Conservation (phyloP, 192 early-diverging fungal species). For the Backusella morwellensis region DNA sequence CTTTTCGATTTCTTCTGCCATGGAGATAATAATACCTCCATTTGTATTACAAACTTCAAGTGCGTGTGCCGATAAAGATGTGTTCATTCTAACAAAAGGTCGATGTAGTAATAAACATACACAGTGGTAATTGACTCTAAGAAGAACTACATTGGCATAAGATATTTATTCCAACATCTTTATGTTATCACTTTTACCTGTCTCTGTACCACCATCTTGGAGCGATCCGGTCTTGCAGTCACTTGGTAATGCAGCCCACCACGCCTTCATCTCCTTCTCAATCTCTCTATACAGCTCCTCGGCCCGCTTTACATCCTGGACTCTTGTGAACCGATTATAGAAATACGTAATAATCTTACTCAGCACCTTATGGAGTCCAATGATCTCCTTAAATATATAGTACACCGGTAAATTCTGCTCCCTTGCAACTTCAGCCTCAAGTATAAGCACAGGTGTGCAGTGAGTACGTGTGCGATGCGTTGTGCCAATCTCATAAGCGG, state of each 20-base stretch:
- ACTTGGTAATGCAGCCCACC: not conserved
- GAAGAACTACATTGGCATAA: not conserved
- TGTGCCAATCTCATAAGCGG: conserved; percentile 21
- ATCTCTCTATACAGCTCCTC: conserved; percentile 5
- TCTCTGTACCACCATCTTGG: not conserved
- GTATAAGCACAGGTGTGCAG: not conserved
- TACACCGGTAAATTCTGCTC: conserved; percentile 4
- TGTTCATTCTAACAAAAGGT: conserved; percentile 18
- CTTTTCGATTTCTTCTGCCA: conserved; percentile 18
- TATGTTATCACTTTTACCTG: not conserved
- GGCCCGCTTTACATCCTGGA: not conserved
- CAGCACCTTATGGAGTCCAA: conserved; percentile 21
- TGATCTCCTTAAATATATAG: conserved; percentile 12
- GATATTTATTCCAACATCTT: not conserved
- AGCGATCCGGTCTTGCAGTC: not conserved
- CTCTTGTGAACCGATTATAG: conserved; percentile 20
- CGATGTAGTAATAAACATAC: conserved; percentile 30
- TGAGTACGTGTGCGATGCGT: not conserved
- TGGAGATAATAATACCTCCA: conserved; percentile 20
- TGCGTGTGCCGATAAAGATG: conserved; percentile 1
- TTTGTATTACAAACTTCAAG: conserved; percentile 18
- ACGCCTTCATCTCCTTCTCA: not conserved
- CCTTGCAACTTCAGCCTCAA: not conserved
- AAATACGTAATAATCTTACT: conserved; percentile 28
- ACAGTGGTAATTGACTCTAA: conserved; percentile 24